phyloP scores from a whole-genome alignment of 768 basidiomycete genomes.

The Jaapia argillacea region DNA sequence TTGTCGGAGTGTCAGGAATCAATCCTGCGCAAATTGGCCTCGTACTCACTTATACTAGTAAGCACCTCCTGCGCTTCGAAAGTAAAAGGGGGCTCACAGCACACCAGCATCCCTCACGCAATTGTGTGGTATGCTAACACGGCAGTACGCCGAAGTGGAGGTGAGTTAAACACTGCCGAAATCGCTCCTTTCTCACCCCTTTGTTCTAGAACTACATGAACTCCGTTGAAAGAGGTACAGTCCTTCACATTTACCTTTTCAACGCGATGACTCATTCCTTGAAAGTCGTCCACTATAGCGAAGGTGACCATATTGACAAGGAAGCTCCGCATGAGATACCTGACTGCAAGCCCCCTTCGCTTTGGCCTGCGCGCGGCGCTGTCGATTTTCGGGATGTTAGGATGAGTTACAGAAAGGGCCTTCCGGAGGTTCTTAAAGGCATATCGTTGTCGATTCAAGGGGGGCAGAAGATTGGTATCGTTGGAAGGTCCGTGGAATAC shows the following conservation, averaged over 20 bases:
- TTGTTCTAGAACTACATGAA: slow-evolving; percentile 48
- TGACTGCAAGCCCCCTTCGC: slow-evolving; percentile 38
- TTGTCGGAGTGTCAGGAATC: slow-evolving; percentile 42
- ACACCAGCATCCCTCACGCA: slow-evolving; percentile 38
- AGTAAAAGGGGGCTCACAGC: neutral
- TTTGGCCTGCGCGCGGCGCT: slow-evolving; percentile 56
- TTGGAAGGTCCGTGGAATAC: slow-evolving; percentile 35
- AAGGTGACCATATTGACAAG: slow-evolving; percentile 38
- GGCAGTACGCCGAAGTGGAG: slow-evolving; percentile 59
- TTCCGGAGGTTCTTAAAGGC: slow-evolving; percentile 64
- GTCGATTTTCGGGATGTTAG: slow-evolving; percentile 51
- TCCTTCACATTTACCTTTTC: neutral
- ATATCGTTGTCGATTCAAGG: slow-evolving; percentile 48
- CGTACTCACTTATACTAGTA: slow-evolving; percentile 57
- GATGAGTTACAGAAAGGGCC: slow-evolving; percentile 57
- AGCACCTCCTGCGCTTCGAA: slow-evolving; percentile 3
- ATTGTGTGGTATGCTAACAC: slow-evolving; percentile 40
- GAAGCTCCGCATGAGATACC: slow-evolving; percentile 58
- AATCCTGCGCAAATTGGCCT: slow-evolving; percentile 64
- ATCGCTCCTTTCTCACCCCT: neutral
- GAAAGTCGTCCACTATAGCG: slow-evolving; percentile 45
- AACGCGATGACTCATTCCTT: neutral
- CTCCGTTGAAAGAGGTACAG: slow-evolving; percentile 46
- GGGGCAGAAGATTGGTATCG: slow-evolving; percentile 73
- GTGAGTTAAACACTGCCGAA: slow-evolving; percentile 18